Conservation (phyloP, 208 protist species). For the Crithidia mellificae region DNA sequence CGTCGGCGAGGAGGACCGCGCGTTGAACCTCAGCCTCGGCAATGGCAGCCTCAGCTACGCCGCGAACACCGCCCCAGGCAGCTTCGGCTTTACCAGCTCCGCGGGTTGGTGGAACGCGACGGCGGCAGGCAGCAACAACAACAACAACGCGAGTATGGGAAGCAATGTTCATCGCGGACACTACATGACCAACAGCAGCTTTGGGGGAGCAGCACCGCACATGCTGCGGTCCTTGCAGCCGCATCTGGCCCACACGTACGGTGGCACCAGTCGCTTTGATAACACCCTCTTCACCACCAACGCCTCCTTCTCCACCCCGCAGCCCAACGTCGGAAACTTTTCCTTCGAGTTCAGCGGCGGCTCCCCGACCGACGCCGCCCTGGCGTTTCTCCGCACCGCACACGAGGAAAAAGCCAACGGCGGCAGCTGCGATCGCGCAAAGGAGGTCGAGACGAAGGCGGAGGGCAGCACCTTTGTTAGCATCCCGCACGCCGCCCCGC, state of each 20-base stretch:
- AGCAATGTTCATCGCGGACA: slow-evolving; percentile 10
- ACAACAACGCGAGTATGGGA: no score
- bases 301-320: slow-evolving; percentile 22
- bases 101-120: slow-evolving; percentile 11
- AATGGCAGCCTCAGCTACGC: slow-evolving; percentile 25
- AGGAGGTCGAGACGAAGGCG: not conserved
- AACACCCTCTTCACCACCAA: slow-evolving; percentile 22
- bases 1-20: slow-evolving; percentile 15
- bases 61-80: slow-evolving; percentile 6
- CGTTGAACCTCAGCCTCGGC: slow-evolving; percentile 6
- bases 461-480: not conserved
- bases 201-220: slow-evolving; percentile 11
- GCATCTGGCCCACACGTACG: not conserved
- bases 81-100: not conserved
- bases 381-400: slow-evolving; percentile 21
- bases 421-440: not conserved
- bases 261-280: not conserved
- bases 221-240: not conserved
- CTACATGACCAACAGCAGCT: slow-evolving; percentile 14
- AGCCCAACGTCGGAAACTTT: slow-evolving; percentile 11
- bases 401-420: slow-evolving; percentile 17
- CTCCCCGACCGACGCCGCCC: slow-evolving; percentile 26
- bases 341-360: slow-evolving; percentile 14
- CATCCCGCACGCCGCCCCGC: not conserved
- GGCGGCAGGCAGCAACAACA: not conserved